Evolutionary conservation across 441 rosid species (phyloP), one percentile per base, ranked within the genome.

Genomic region (Raphanus hybrid): DNA sequence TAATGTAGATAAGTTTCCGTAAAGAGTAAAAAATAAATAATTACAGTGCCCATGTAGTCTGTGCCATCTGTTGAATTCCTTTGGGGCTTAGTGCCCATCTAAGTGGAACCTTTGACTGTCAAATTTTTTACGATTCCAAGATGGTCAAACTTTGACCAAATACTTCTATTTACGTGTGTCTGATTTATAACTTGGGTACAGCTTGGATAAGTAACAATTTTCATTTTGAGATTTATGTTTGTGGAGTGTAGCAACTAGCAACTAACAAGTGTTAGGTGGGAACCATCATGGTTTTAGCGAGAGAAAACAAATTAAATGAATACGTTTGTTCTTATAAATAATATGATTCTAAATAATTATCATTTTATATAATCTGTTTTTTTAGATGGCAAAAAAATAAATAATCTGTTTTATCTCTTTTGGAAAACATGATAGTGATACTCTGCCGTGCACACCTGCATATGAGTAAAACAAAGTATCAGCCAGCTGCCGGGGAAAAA

Each of bases 81-180:
- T 74, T 79, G 72, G 82, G 82, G 63, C 64, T 70, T 27, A n/a
- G 82, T 74, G 82, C 82, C 82, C 74, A 68, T 79, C 75, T 59
- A 75, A 70, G 82, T 70, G 73, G 79, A 80, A 80, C 76, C 82
- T 80, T 80, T 75, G 78, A 79, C 82, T 79, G 80, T n/a, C 58
- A 20, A 26, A 16, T 12, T 66, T 80, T 71, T 66, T 59, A 66
- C 78, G 20, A 23, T 50, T 65, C 73, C 74, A 67, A 74, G 77
- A 67, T 26, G 63, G 73, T 80, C 76, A 77, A 67, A 80, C 5
- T 73, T 73, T 65, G 74, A 71, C 75, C 77, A 75, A 71, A 76
- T 67, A 58, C 65, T 72, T 70, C 26, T 70, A n/a, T 69, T 58
- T 69, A 69, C 78, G 26, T 16, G 71, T 58, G 69, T 75, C 77